Base-by-base conservation (phyloP, 1,139 yeast species). In the Lodderomyces jiufengensis region DNA sequence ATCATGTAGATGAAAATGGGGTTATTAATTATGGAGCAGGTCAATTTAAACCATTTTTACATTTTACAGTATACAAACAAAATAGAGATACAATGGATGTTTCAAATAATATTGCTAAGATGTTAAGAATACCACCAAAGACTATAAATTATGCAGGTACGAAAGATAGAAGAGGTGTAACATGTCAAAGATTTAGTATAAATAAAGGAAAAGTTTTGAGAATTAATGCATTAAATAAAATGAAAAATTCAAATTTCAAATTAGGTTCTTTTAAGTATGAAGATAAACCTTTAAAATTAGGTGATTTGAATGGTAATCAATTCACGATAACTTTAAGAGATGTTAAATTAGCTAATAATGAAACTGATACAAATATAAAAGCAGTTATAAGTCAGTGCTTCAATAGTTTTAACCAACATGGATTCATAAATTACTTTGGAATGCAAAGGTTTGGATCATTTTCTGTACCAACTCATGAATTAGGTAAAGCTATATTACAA, bases 41-140 rank as follows among this genome's bases (percentile, higher is more conserved):
- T 3, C 78, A 80, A 11, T 69, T 70, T 42, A 80, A 81, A 49
- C 74, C 78, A 32, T 86, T 64, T 56, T 64, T 92, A 28, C 92
- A 84, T 52, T 84, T 90, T 53, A 78, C 86, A 4, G 68, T 92
- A 24, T 90, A 84, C 66, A 92, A 92, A 57, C 97, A 92, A 54
- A 94, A 94, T 61, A 84, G 92, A 55, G 99, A 92, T 52, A 90
- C 99, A 1, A 88, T 92, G 97, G 97, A 92, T 59, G 90, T 86
- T 7, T 94, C 95, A 1, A 74, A 80, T 21, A 63, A 84, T 24
- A 66, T 92, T 32, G 67, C 92, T 27, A 84, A 83, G 52, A 74
- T 85, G 45, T 66, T 92, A 48, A 74, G 90, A 43, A 63, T 84
- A 12, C 92, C 90, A 12, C 70, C 83, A 6, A 84, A 81, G 48